Base-by-base conservation (phyloP, 208 protist genomes). In the Wallacemonas sp. region DNA sequence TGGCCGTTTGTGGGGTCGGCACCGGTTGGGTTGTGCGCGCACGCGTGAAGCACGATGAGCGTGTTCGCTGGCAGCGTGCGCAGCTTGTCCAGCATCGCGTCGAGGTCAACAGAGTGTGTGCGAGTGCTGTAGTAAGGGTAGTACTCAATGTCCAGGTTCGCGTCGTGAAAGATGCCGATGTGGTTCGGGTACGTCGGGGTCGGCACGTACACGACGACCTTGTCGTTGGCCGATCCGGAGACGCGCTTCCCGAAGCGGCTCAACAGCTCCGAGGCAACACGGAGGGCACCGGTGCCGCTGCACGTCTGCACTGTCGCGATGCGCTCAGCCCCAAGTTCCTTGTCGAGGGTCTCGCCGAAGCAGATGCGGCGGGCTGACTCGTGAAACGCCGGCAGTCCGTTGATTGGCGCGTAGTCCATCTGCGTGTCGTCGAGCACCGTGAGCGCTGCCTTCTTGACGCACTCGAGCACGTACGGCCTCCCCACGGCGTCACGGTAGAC, bases 1-100 rank as follows among this genome's bases (percentile, higher is more conserved):
- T 99, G 87, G 27, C 90, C 92, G 6, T 69, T 39, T 0, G 95
- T 98, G 47, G 97, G 98, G 73, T 99, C 98, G 8, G 95, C 88
- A 38, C 98, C 98, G 11, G 98, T 99, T 27, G 98, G 98, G 80
- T 99, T 99, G 85, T 99, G 98, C 5, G 98, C 98, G 70, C 97
- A 99, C 2, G 94, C 88, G 73, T 99, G 98, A 9, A 99, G 70
- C 17, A 99, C 27, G 49, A 99, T 78, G 2, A 98, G 78, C 8
- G 88, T 93, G 17, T 87, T 61, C 19, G 93, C 69, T 21, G 87
- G 86, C 24, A 84, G 54, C 47, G 75, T 66, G 1, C 75, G 44
- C 26, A 97, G 61, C 27, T 84, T 76, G 26, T 79, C 55, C 8
- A 97, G 67, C 78, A 95, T 86, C 8, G 77, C 89, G 30, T 82